Base-by-base conservation (phyloP, 495 filamentous ascomycete genomes). In the Margaritispora aquatica region DNA sequence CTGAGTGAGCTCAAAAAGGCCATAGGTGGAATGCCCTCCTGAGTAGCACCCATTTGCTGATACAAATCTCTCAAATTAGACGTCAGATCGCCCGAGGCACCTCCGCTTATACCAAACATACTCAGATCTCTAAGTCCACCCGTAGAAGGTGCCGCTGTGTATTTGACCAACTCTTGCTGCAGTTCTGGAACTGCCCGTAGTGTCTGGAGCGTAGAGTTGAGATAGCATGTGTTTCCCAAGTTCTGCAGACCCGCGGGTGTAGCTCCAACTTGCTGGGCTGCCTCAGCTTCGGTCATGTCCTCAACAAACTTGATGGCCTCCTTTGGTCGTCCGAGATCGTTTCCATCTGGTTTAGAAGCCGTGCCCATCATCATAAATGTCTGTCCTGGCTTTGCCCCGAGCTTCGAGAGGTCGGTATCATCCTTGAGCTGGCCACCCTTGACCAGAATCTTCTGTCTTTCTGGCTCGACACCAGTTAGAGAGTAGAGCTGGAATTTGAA, bases 321-420 rank as follows among this genome's bases (percentile, higher is more conserved):
- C 63, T 87, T 90, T 8, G 95, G 95, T 23, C 84, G 80, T 57
- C 81, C 80, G 50, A 96, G 75, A 15, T 68, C 72, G 51, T 68
- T 41, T 22, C 73, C 74, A 41, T 81, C 81, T 23, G 78, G 81
- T 44, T 3, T n/a, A 15, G 87, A 84, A 1, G 94, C 89, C 1
- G 90, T 96, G 17, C 95, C 94, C 85, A 98, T 89, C 89, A 98
- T 95, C 87, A 95, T 95, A 71, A 97, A 90, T 5, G 76, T 84
- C 68, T 95, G 89, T 51, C 89, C 87, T 8, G 88, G 79, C 77
- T 96, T 97, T 61, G 94, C 81, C 55, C 85, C 86, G 59, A 97
- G 79, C 60, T 82, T 88, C 63, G 86, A 87, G 68, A 98, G 80
- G 50, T 88, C 86, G 36, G 90, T 87, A 63, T 97, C 94, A 86